Evolutionary conservation across 1,284 basidiomycete genomes (phyloP), one percentile per base, ranked within the genome.

Genomic region (Leucoagaricus sp.): DNA sequence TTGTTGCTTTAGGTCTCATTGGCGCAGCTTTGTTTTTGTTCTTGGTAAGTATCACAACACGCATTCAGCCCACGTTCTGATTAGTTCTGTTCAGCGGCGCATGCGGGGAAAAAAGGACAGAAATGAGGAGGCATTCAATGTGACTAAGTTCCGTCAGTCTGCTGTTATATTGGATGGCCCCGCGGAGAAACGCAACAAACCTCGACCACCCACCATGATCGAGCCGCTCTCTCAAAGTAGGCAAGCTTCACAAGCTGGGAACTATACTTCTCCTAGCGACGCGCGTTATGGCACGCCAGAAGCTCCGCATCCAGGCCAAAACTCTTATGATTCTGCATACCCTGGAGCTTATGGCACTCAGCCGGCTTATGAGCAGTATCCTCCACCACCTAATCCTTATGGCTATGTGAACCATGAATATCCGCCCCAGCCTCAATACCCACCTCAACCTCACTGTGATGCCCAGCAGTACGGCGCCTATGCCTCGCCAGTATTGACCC

Each of bases 201-300:
- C 64, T 17, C 65, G 65, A 13, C 67, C 65, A 9, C 65, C 65
- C 2, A 62, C 63, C 12, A 66, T 67, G 65, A 64, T 67, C 38
- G 64, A 65, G 49, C 60, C 61, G 33, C 54, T 42, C 10, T 47
- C 49, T 38, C 61, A 59, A 33, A 60, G 59, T 19, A 51, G 57
- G 21, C 57, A 58, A 29, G 54, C 57, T 12, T 38, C 57, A 9
- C 44, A 51, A 25, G 9, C 47, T 36, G 29, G 26, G 10, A 31
- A 26, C 19, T 38, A 50, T 28, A 6, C 40, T 17, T 29, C 40
- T 23, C 50, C 49, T 49, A 55, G 17, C 17, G 17, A 41, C 21
- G 34, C 33, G 4, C 52, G 23, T 9, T 49, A 49, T 33, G 48
- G 41, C 5, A 15, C 33, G n/a, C 48, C 54, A 34, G 34, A 50